A percentile compares a stretch with the other conserved stretches of the same genome.
phyloP scores from a whole-genome alignment of 2,329 filamentous ascomycete genomes.

The Aspergillus flavus region DNA sequence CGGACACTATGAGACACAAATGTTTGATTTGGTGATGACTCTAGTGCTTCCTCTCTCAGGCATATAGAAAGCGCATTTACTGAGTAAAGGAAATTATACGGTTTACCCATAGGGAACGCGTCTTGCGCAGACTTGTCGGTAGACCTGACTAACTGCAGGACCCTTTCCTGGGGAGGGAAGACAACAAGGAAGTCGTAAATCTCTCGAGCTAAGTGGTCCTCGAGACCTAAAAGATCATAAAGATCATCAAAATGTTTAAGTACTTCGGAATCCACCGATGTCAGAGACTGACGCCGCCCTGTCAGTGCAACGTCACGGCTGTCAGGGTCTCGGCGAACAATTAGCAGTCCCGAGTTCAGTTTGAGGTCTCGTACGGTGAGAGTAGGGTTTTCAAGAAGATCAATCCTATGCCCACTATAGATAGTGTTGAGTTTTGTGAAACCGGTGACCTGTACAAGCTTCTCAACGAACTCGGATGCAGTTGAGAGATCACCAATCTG shows the following conservation, averaged over 20 bases:
- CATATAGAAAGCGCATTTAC: slow-evolving; percentile 67
- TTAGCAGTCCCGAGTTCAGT: slow-evolving; percentile 65
- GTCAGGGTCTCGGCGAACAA: slow-evolving; percentile 63
- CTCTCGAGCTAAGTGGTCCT: slow-evolving; percentile 70
- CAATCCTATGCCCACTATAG: slow-evolving; percentile 67
- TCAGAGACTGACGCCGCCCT: slow-evolving; percentile 53
- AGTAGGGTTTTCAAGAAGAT: slow-evolving; percentile 61
- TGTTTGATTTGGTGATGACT: slow-evolving; percentile 36
- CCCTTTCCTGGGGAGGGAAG: slow-evolving; percentile 68
- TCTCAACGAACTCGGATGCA: slow-evolving; percentile 67
- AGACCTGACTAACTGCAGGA: slow-evolving; percentile 62
- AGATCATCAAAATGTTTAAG: slow-evolving; percentile 80
- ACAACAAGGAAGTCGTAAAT: slow-evolving; percentile 71
- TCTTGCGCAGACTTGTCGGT: slow-evolving; percentile 57
- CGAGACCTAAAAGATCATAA: slow-evolving; percentile 76
- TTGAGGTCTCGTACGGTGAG: slow-evolving; percentile 70
- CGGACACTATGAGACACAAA: slow-evolving; percentile 50
- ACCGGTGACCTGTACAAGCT: slow-evolving; percentile 68
- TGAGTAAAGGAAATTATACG: slow-evolving; percentile 74
- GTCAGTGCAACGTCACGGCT: slow-evolving; percentile 37
- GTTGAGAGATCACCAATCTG: slow-evolving; percentile 72
- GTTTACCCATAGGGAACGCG: slow-evolving; percentile 69
- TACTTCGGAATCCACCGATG: slow-evolving; percentile 74
- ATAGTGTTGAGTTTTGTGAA: slow-evolving; percentile 77
- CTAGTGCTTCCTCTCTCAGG: slow-evolving; percentile 50